Evolutionary conservation across 2,329 filamentous ascomycete species (phyloP).

Genomic region (Stachybotrys echinatus): DNA sequence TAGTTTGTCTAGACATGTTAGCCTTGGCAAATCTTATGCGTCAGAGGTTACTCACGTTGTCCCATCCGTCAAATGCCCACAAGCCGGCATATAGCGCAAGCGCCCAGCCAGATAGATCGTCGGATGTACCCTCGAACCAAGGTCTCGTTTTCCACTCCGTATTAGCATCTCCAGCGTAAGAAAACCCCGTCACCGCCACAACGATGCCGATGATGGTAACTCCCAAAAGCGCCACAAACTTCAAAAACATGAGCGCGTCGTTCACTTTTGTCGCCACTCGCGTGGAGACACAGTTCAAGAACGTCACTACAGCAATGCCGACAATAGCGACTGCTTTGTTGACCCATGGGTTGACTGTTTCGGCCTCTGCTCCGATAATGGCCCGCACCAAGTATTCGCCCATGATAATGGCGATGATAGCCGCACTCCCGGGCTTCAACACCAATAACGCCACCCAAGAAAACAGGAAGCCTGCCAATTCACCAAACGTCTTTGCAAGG

Average conservation of each 20-base stretch:
- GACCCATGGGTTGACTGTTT: constrained; percentile 77
- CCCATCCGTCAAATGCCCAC: constrained; percentile 99
- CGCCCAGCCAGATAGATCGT: constrained; percentile 79
- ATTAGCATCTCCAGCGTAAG: constrained; percentile 69
- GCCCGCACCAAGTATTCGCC: constrained; percentile 94
- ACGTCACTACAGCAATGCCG: constrained; percentile 70
- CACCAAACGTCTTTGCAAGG: constrained; percentile 91
- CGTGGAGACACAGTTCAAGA: constrained; percentile 88
- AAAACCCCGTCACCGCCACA: constrained; percentile 80
- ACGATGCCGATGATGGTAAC: constrained; percentile 86
- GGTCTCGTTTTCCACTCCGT: constrained; percentile 79
- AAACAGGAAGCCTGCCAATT: constrained; percentile 88
- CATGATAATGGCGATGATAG: constrained; percentile 96
- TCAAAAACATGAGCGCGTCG: constrained; percentile 94
- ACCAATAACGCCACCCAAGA: constrained; percentile 95
- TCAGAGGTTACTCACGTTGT: constrained; percentile 66
- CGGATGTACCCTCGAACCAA: constrained; percentile 86
- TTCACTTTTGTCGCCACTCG: constrained; percentile 81
- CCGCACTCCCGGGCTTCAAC: constrained; percentile 85
- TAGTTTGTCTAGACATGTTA: constrained; percentile 72
- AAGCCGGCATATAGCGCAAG: constrained; percentile 91
- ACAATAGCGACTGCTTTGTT: constrained; percentile 81
- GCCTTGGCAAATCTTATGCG: not conserved
- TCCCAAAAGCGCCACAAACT: constrained; percentile 83
- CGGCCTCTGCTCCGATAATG: constrained; percentile 78